Conservation (phyloP, 1,139 yeast species). For the Zygoascus meyerae region DNA sequence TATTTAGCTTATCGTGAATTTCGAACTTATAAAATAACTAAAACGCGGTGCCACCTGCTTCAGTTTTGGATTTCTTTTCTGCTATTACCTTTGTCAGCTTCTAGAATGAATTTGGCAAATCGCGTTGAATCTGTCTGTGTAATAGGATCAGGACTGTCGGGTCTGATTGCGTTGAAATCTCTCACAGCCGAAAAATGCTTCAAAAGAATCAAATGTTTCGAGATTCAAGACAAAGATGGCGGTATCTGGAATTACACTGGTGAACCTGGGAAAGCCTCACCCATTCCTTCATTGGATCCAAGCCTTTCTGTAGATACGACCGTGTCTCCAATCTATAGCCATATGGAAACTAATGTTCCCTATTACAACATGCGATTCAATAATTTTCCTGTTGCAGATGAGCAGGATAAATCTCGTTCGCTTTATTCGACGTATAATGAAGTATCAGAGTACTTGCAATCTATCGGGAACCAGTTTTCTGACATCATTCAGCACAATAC, state of each 20-base stretch:
- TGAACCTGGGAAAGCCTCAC: conserved; percentile 13
- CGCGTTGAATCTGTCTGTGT: conserved; percentile 11
- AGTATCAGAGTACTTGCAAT: conserved; percentile 44
- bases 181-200: conserved; percentile 43
- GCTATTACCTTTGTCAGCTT: no score
- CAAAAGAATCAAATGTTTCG: conserved; percentile 44
- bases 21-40: no score
- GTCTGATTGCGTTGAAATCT: conserved; percentile 53
- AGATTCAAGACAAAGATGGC: conserved; percentile 44
- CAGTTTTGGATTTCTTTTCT: no score
- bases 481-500: conserved; percentile 35
- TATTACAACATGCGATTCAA: conserved; percentile 52
- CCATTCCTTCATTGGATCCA: conserved; percentile 24
- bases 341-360: conserved; percentile 60
- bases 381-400: conserved; percentile 34
- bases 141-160: conserved; percentile 67
- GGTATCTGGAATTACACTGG: conserved; percentile 41
- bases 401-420: conserved; percentile 17
- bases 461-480: conserved; percentile 41
- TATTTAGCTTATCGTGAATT: no score
- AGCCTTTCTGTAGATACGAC: conserved; percentile 3
- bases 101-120: no score
- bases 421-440: conserved; percentile 47
- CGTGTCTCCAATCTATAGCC: conserved; percentile 44
- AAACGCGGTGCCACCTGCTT: no score